Base-by-base conservation (phyloP, 148 eudicot genomes). In the Diospyros lotus region DNA sequence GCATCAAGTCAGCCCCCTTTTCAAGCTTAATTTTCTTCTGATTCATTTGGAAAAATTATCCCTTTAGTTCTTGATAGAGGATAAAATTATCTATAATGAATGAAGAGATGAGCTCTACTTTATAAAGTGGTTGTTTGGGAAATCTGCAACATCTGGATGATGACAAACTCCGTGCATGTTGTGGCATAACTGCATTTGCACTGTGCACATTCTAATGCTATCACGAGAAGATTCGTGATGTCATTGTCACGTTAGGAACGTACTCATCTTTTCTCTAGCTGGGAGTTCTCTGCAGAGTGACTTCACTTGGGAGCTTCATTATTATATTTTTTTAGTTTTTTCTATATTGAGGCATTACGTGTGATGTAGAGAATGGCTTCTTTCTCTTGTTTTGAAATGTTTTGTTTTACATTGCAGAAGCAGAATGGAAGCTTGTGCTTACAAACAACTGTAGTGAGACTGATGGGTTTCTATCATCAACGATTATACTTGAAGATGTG, bases 401-500 rank as follows among this genome's bases (percentile, higher is more conserved):
- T 14, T 60, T 69, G 66, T 70, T 73, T 6, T 50, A 48, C 46
- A 38, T 66, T 78, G 64, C 75, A 87, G 90, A 59, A 70, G 80
- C 80, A 80, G 89, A 73, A 50, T 86, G 88, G 82, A 79, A 76
- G 79, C 6, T 66, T 64, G 86, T 81, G 46, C 4, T 84, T 5
- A 66, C 75, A 14, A 54, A 59, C 53, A 89, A 89, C 75, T 92
- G 91, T 76, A 85, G 80, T 51, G 94, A 94, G 56, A 74, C 80
- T 18, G 82, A 89, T 68, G 96, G 91, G 62, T 94, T 94, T 87
- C 78, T 86, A 80, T 71, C 84, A 46, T 89, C 82, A 5, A 76
- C 61, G 48, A 64, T 85, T 53, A 8, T 77, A 50, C 80, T 79
- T 75, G 74, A 73, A 8, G 86, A 84, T 58, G 76, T 80, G 56